Conservation (phyloP, 2,329 filamentous ascomycete genomes). For the Trematosphaeria pertusa region DNA sequence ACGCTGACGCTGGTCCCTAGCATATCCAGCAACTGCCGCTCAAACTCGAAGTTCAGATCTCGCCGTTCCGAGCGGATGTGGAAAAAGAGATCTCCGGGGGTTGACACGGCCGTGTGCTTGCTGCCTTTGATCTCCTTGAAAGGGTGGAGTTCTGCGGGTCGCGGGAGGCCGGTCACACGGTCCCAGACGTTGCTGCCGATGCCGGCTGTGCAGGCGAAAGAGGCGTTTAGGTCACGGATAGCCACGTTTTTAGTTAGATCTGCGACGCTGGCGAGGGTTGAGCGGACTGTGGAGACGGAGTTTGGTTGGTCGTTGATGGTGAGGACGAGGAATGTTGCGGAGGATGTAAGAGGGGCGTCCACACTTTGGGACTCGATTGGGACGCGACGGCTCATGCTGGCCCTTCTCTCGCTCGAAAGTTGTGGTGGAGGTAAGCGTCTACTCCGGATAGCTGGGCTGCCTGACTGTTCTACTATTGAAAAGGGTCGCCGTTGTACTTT, state of each 20-base stretch:
- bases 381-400: slow-evolving; percentile 23
- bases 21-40: slow-evolving; percentile 60
- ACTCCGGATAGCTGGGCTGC: no score
- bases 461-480: no score
- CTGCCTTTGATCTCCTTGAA: slow-evolving; percentile 58
- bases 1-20: slow-evolving; percentile 58
- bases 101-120: slow-evolving; percentile 61
- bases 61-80: slow-evolving; percentile 65
- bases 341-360: slow-evolving; percentile 59
- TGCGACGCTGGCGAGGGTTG: slow-evolving; percentile 53
- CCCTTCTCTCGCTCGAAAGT: neutral
- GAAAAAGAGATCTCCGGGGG: slow-evolving; percentile 64
- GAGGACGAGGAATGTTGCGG: slow-evolving; percentile 63
- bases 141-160: slow-evolving; percentile 60
- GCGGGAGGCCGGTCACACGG: slow-evolving; percentile 51
- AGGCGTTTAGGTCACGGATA: slow-evolving; percentile 58
- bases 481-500: no score
- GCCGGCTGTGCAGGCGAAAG: slow-evolving; percentile 58
- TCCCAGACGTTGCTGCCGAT: slow-evolving; percentile 64
- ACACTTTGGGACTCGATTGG: slow-evolving; percentile 55
- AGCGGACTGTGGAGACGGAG: slow-evolving; percentile 53
- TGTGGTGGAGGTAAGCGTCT: neutral
- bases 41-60: slow-evolving; percentile 66
- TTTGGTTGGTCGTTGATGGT: slow-evolving; percentile 46
- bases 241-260: slow-evolving; percentile 61